A percentile compares a stretch with the other conserved stretches of the same genome.
These are phyloP conservation scores for Elongisporangium prolatum DNA, from an alignment of 352 stramenopile species.

Conservation along the genomic window DNA sequence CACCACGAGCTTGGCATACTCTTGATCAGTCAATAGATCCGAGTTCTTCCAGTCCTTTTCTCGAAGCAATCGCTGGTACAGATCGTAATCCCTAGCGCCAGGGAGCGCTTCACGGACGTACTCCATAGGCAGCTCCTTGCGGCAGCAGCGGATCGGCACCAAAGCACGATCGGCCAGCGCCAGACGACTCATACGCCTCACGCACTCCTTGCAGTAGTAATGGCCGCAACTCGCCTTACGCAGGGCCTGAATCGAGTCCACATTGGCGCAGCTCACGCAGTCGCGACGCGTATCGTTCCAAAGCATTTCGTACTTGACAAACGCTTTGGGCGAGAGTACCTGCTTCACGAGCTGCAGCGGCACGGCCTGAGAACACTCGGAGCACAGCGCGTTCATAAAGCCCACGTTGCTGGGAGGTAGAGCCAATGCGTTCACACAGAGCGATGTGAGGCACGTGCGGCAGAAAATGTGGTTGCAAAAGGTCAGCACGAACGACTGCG, in stretches of 20 bases:
- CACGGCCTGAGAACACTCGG: constrained; percentile 1
- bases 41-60: constrained; percentile 58
- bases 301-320: constrained; percentile 13
- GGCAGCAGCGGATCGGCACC: constrained; percentile 64
- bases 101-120: constrained; percentile 41
- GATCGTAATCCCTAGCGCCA: constrained; percentile 19
- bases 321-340: constrained; percentile 12
- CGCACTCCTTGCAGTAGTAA: constrained; percentile 46
- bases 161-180: constrained; percentile 54
- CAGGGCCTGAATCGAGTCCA: constrained; percentile 14
- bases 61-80: constrained; percentile 38
- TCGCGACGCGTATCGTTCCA: constrained; percentile 1
- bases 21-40: constrained; percentile 52
- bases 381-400: not conserved
- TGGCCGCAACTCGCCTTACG: constrained; percentile 51
- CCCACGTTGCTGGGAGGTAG: not conserved
- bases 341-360: constrained; percentile 15
- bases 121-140: constrained; percentile 61
- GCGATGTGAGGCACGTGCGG: not conserved
- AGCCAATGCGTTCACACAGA: not conserved
- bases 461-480: not conserved
- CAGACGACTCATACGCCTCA: constrained; percentile 54
- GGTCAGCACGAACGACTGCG: not conserved
- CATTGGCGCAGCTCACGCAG: constrained; percentile 41
- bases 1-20: constrained; percentile 47